Conservation (phyloP, 306 rosid genomes). For the Quercus dentata region DNA sequence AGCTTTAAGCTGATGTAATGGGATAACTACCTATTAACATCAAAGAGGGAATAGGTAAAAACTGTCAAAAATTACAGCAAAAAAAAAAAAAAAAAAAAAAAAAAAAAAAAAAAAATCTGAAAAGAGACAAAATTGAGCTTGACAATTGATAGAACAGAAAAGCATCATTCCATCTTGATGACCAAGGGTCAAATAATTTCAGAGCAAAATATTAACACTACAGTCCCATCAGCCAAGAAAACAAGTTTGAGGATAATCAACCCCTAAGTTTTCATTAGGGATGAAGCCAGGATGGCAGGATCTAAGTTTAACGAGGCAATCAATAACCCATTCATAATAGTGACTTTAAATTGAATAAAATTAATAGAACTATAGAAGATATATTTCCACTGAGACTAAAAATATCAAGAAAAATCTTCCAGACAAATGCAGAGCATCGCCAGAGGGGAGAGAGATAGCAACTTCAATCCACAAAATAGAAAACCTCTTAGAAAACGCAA, state of each 20-base stretch:
- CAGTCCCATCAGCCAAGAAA: not conserved
- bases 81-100: no score
- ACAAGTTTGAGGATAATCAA: not conserved
- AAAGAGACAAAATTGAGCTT: not conserved
- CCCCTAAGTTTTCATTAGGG: not conserved
- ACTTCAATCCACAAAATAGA: not conserved
- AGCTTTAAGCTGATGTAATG: slow-evolving; percentile 75
- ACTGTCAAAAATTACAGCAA: not conserved
- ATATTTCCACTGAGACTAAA: not conserved
- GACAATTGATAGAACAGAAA: not conserved
- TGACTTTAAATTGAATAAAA: not conserved
- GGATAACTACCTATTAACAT: slow-evolving; percentile 64
- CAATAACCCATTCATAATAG: not conserved
- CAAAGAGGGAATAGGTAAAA: not conserved
- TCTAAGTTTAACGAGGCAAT: not conserved
- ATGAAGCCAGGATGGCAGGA: not conserved
- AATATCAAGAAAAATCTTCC: not conserved
- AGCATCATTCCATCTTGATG: not conserved
- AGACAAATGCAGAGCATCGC: not conserved
- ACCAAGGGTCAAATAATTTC: not conserved
- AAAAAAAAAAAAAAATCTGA: not conserved
- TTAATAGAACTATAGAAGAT: not conserved
- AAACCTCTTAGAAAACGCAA: not conserved
- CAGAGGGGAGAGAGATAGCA: not conserved
- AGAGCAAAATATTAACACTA: not conserved